Conservation (phyloP, 768 basidiomycete species). For the Hygrocybe punicea region DNA sequence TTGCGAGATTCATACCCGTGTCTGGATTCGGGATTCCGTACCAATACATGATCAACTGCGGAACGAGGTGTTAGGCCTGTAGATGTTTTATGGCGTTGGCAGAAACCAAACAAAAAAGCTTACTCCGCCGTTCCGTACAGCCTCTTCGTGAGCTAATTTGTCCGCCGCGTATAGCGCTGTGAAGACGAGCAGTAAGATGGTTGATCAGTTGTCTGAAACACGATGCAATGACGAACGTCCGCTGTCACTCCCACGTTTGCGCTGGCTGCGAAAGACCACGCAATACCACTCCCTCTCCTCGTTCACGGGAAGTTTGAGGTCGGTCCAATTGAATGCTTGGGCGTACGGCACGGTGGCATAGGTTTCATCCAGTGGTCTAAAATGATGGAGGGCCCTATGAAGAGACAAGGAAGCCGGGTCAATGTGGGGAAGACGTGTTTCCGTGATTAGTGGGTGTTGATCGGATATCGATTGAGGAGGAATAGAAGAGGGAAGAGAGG, state of each 20-base stretch:
- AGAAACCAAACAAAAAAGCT: constrained; percentile 20
- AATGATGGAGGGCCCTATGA: constrained; percentile 80
- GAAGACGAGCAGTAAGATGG: constrained; percentile 8
- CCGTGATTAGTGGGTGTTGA: constrained; percentile 53
- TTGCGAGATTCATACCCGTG: constrained; percentile 86
- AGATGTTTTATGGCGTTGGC: no score
- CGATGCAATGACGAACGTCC: constrained; percentile 44
- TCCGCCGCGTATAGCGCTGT: constrained; percentile 85
- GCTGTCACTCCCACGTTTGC: constrained; percentile 68
- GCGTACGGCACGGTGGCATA: constrained; percentile 67
- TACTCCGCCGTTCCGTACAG: constrained; percentile 81
- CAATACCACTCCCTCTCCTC: constrained; percentile 89
- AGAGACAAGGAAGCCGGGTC: constrained; percentile 81
- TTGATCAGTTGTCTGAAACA: constrained; percentile 1
- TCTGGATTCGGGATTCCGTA: constrained; percentile 76
- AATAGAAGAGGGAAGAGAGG: constrained; percentile 57
- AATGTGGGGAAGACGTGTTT: constrained; percentile 77
- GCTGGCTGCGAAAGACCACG: constrained; percentile 82
- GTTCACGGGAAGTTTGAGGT: constrained; percentile 61
- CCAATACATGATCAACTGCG: constrained; percentile 86
- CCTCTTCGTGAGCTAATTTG: constrained; percentile 86
- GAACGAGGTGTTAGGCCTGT: constrained; percentile 1
- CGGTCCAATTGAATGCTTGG: constrained; percentile 85
- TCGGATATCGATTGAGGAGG: constrained; percentile 28
- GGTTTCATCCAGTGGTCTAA: constrained; percentile 53